Conservation (phyloP, 2,329 filamentous ascomycete species). For the Hyphodiscus sp. region DNA sequence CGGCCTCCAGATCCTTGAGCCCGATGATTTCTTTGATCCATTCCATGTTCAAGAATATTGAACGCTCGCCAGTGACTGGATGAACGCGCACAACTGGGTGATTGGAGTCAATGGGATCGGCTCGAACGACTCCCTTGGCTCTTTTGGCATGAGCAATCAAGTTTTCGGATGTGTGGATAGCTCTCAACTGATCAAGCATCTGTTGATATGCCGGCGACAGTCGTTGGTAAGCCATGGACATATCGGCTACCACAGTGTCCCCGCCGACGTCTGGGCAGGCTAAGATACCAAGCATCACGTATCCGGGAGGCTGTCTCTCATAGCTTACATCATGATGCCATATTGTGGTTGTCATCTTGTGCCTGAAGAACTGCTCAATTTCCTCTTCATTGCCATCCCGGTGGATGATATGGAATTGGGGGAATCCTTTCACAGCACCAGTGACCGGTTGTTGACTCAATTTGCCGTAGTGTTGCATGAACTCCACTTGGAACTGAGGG, state of each 20-base stretch:
- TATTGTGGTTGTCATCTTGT: constrained; percentile 53
- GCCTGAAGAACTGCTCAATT: constrained; percentile 56
- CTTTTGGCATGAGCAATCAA: constrained; percentile 48
- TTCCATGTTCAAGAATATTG: constrained; percentile 62
- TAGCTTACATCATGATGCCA: constrained; percentile 70
- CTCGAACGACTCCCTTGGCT: constrained; percentile 55
- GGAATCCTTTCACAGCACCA: constrained; percentile 53
- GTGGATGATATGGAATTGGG: constrained; percentile 61
- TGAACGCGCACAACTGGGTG: constrained; percentile 66
- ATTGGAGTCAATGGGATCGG: constrained; percentile 54
- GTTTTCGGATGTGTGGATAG: constrained; percentile 54
- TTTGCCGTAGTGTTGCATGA: constrained; percentile 57
- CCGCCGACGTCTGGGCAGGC: constrained; percentile 52
- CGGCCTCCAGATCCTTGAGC: constrained; percentile 61
- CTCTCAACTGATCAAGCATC: constrained; percentile 51
- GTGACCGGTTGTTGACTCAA: constrained; percentile 66
- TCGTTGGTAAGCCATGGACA: constrained; percentile 56
- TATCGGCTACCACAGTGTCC: constrained; percentile 66
- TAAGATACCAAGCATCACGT: constrained; percentile 52
- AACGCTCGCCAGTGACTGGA: constrained; percentile 67
- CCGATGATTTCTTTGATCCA: constrained; percentile 64
- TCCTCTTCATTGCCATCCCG: constrained; percentile 51
- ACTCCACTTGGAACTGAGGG: constrained; percentile 53
- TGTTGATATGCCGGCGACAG: constrained; percentile 30
- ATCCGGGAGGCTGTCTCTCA: constrained; percentile 62